phyloP scores from a whole-genome alignment of 2,329 filamentous ascomycete species.

The Tolypocladium inflatum region DNA sequence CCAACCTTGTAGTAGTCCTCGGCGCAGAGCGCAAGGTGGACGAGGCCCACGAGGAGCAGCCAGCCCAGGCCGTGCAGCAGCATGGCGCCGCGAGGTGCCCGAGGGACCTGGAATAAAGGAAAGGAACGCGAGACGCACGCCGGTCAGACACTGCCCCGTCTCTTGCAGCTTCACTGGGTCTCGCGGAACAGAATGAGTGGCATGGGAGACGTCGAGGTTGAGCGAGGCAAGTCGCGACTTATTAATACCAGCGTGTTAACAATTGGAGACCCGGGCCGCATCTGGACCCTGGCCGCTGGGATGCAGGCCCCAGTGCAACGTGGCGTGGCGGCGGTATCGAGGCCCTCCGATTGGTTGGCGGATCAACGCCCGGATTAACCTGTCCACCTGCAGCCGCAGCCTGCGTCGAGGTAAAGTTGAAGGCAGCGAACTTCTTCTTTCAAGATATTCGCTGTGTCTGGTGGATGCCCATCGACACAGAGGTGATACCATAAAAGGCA shows the following conservation, averaged over 20 bases:
- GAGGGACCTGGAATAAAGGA: slow-evolving; percentile 4
- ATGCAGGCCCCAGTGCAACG: background rate
- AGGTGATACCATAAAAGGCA: background rate
- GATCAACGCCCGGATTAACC: slow-evolving; percentile 13
- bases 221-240: background rate
- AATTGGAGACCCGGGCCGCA: slow-evolving; percentile 5
- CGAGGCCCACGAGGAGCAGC: slow-evolving; percentile 41
- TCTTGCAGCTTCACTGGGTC: background rate
- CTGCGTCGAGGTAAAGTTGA: background rate
- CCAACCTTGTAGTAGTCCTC: slow-evolving; percentile 74
- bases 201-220: slow-evolving; percentile 1
- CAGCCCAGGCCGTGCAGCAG: slow-evolving; percentile 40
- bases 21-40: slow-evolving; percentile 45
- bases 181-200: background rate
- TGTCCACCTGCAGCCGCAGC: too few species aligned
- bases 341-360: slow-evolving; percentile 9
- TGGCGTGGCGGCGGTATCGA: slow-evolving; percentile 9
- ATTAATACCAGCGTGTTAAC: slow-evolving; percentile 26
- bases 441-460: background rate
- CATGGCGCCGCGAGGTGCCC: slow-evolving; percentile 29
- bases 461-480: background rate
- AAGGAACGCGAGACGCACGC: background rate
- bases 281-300: background rate
- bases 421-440: background rate
- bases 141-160: background rate